phyloP scores from a whole-genome alignment of 2,329 filamentous ascomycete species.

The Periconia sp. region DNA sequence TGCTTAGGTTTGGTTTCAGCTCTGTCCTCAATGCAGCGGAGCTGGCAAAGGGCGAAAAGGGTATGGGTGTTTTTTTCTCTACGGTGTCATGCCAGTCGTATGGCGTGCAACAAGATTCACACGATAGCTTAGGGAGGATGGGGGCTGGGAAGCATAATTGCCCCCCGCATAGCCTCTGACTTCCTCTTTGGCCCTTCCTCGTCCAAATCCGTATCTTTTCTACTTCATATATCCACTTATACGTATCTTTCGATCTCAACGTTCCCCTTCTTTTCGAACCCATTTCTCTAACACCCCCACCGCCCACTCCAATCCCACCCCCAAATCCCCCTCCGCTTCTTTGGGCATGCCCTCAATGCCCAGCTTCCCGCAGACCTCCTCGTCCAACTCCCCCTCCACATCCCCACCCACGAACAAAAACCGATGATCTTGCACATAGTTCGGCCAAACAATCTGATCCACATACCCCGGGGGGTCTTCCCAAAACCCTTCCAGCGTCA shows the following conservation, averaged over 20 bases:
- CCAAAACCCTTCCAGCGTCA: conserved; percentile 87
- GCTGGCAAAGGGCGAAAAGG: not conserved
- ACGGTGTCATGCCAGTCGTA: not conserved
- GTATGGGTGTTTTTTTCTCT: not conserved
- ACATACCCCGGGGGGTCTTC: conserved; percentile 92
- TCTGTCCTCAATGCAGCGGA: not conserved
- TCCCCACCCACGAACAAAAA: conserved; percentile 76
- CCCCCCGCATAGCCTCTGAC: not conserved
- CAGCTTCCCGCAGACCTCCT: conserved; percentile 36
- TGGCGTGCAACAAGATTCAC: not conserved
- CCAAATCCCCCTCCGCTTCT: conserved; percentile 39
- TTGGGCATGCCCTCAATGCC: conserved; percentile 43
- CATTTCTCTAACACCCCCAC: conserved; percentile 23
- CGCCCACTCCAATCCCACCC: conserved; percentile 34
- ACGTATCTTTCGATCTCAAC: too few relatives aligned
- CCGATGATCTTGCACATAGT: conserved; percentile 78
- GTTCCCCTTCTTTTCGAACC: conserved; percentile 4
- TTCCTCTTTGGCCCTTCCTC: not conserved
- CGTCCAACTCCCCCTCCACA: conserved; percentile 60
- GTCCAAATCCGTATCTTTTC: too few relatives aligned
- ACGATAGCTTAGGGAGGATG: not conserved
- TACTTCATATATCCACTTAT: too few relatives aligned
- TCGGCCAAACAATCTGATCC: conserved; percentile 93
- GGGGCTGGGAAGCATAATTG: not conserved
- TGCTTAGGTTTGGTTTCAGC: not conserved